These are phyloP conservation scores for Fusarium piperis DNA, from an alignment of 2,329 filamentous ascomycete genomes.

Conservation along the genomic window DNA sequence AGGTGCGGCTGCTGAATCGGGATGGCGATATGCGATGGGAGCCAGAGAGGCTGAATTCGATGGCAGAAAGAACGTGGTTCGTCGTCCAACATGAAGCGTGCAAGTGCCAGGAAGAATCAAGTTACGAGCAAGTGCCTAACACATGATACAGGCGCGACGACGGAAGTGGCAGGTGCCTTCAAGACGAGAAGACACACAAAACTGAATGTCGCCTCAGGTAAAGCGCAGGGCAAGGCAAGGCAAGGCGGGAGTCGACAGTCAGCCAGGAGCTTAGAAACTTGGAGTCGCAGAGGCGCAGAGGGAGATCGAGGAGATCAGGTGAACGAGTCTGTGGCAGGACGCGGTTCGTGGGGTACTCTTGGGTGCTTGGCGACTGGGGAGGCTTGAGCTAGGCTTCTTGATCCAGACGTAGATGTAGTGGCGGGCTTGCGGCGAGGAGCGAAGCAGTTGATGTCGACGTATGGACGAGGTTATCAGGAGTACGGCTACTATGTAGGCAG, in stretches of 20 bases:
- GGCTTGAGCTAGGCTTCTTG: not conserved
- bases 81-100: slow-evolving; percentile 15
- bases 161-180: not conserved
- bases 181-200: not conserved
- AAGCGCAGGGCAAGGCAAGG: not conserved
- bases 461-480: not conserved
- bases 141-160: slow-evolving; percentile 1
- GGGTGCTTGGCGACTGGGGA: slow-evolving; percentile 10
- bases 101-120: not conserved
- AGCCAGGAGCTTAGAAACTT: not conserved
- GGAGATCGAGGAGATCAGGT: slow-evolving; percentile 3
- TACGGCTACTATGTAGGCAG: not conserved
- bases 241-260: not conserved
- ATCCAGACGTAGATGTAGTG: slow-evolving; percentile 4
- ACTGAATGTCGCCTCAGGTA: not conserved
- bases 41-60: not conserved
- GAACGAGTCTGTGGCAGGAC: slow-evolving; percentile 2
- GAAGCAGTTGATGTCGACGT: slow-evolving; percentile 1
- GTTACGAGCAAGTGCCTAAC: not conserved
- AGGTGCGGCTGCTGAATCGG: not conserved
- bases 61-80: not conserved
- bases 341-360: slow-evolving; percentile 18
- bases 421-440: not conserved
- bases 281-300: slow-evolving; percentile 1
- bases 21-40: not conserved